phyloP scores from a whole-genome alignment of 176 grass and related monocot species.

The Secale cereale region DNA sequence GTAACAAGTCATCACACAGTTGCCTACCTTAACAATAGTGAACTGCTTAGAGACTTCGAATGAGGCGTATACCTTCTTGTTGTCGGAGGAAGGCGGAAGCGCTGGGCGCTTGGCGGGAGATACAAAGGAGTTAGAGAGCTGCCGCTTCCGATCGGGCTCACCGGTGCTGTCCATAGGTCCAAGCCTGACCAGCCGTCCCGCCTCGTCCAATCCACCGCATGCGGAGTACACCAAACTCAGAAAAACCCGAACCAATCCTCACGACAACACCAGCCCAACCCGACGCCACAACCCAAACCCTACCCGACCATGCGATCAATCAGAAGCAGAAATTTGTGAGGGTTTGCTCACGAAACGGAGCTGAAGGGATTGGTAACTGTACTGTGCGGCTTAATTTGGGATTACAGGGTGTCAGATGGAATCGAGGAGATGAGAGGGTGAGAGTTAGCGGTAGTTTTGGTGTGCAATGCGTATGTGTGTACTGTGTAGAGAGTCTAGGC shows the following conservation, averaged over 20 bases:
- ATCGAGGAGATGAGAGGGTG: not conserved
- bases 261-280: not conserved
- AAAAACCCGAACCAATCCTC: not conserved
- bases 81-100: slow-evolving; percentile 41
- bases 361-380: not conserved
- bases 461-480: not conserved
- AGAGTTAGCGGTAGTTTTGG: not conserved
- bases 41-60: not conserved
- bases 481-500: not conserved
- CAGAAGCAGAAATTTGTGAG: not conserved
- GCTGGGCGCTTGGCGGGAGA: slow-evolving; percentile 46
- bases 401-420: not conserved
- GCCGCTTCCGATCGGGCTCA: slow-evolving; percentile 59
- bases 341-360: not conserved
- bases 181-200: not conserved
- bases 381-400: not conserved
- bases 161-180: slow-evolving; percentile 60
- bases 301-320: not conserved
- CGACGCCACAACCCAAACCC: not conserved
- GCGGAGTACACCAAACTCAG: not conserved
- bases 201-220: not conserved
- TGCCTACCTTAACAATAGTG: not conserved
- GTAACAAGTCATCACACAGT: not conserved
- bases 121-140: slow-evolving; percentile 45
- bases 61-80: slow-evolving; percentile 56